These are phyloP conservation scores for Sporothrix brunneoviolacea DNA, from an alignment of 2,329 filamentous ascomycete species.

Conservation along the genomic window DNA sequence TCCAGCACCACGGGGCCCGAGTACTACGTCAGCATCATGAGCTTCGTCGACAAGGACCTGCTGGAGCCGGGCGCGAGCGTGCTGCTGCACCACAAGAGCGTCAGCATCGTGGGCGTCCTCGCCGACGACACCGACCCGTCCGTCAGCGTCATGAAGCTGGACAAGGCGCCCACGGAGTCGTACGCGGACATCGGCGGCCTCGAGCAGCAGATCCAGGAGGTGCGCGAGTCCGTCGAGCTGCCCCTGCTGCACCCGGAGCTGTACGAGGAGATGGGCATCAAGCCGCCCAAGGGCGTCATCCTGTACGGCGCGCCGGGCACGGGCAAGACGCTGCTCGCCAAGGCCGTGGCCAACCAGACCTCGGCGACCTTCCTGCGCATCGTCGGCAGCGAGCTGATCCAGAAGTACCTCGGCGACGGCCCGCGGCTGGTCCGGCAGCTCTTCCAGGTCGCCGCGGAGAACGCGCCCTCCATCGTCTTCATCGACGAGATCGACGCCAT, in stretches of 20 bases:
- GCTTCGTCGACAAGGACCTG: slow-evolving; percentile 97
- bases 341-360: slow-evolving; percentile 98
- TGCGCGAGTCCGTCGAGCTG: slow-evolving; percentile 92
- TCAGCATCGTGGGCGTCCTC: slow-evolving; percentile 93
- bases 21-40: slow-evolving; percentile 99
- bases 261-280: slow-evolving; percentile 99
- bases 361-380: slow-evolving; percentile 97
- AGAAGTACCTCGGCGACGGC: slow-evolving; percentile 97
- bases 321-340: slow-evolving; percentile 91
- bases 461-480: slow-evolving; percentile 94
- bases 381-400: slow-evolving; percentile 92
- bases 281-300: slow-evolving; percentile 98
- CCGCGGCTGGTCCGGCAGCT: slow-evolving; percentile 91
- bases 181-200: slow-evolving; percentile 98
- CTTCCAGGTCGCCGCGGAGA: slow-evolving; percentile 92
- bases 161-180: slow-evolving; percentile 96
- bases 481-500: slow-evolving; percentile 99
- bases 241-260: slow-evolving; percentile 91
- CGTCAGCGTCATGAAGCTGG: slow-evolving; percentile 98
- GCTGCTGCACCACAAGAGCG: slow-evolving; percentile 92
- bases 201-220: slow-evolving; percentile 93
- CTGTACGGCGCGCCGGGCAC: slow-evolving; percentile 96
- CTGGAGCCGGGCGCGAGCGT: slow-evolving; percentile 95
- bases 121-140: slow-evolving; percentile 94
- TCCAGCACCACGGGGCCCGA: slow-evolving; percentile 95